Evolutionary conservation across 495 filamentous ascomycete genomes (phyloP).

Genomic region (Astrothelium subdiscretum): DNA sequence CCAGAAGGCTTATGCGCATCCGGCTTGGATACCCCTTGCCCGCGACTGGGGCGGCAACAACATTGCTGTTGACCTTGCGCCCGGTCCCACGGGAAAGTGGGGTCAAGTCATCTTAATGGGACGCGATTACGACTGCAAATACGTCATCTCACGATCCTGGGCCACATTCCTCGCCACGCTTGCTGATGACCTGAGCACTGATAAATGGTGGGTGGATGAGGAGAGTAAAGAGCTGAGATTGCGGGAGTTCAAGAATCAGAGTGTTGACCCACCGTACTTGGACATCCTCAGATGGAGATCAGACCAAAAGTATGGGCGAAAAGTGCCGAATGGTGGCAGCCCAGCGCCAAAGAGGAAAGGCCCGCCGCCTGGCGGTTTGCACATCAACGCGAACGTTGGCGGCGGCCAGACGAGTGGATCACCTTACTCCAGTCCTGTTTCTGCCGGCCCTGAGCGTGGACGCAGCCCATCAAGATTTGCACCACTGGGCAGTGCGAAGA

Average conservation of each 20-base stretch:
- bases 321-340: constrained; percentile 11
- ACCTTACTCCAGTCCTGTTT: constrained; percentile 27
- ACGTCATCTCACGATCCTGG: constrained; percentile 91
- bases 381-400: constrained; percentile 26
- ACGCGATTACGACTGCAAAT: constrained; percentile 97
- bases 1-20: constrained; percentile 88
- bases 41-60: constrained; percentile 99
- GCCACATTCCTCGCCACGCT: constrained; percentile 72
- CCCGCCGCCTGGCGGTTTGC: constrained; percentile 7
- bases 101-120: constrained; percentile 95
- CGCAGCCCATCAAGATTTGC: constrained; percentile 26
- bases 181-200: constrained; percentile 78
- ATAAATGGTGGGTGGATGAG: constrained; percentile 82
- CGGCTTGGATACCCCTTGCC: constrained; percentile 90
- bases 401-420: constrained; percentile 16
- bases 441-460: constrained; percentile 23
- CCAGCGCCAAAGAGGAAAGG: constrained; percentile 11
- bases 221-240: constrained; percentile 85
- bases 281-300: constrained; percentile 89
- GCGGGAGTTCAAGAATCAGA: constrained; percentile 74
- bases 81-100: constrained; percentile 83
- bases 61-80: constrained; percentile 85
- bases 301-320: constrained; percentile 85
- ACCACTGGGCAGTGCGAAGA: constrained; percentile 4
- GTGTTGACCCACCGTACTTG: constrained; percentile 86